Evolutionary conservation across 129 eudicot genomes (phyloP), one percentile per base, ranked within the genome.

Genomic region (Flaveria linearis): DNA sequence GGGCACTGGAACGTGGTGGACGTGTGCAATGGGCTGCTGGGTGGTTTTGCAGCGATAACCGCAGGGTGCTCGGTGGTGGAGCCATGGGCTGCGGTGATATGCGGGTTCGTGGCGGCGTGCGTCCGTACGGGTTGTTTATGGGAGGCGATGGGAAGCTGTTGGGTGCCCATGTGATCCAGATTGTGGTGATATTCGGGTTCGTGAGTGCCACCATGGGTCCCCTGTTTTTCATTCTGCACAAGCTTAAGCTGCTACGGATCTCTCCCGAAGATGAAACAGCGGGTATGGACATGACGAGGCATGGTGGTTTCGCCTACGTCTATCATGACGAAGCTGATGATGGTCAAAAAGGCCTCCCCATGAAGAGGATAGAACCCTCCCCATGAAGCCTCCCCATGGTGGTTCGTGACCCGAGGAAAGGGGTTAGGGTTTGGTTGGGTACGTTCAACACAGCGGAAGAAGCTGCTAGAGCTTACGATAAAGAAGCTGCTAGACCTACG

Each of bases 211-310:
- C 89, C 0, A 88, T 87, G 91, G 88, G 85, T 42, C 86, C 88
- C 2, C 41, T 87, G 62, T 87, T 88, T 45, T 68, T 56, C 0
- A 49, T 63, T 2, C 67, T 88, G 0, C 80, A 83, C 2, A 85
- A 81, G 53, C 68, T 88, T 3, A 81, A 80, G 28, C 46, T 88
- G 17, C 62, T 88, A 0, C 41, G 92, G 83, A 85, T 88, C 41
- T 85, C n/a, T 2, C 68, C 82, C 1, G 92, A 88, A 5, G 92
- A 85, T 47, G 92, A 88, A 53, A 79, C 87, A 15, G 86, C 88
- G 18, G n/a, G 92, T 78, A 83, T 88, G 85, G 92, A 88, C 78
- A 49, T 88, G 85, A 82, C 92, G 22, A 52, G 92, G 55, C 92
- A 88, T 76, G 89, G 92, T 0, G 92, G 92, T 11, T 85, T 80